Evolutionary conservation across 139 green algal genomes (phyloP), one percentile per base, ranked within the genome.

Genomic region (Coelastrella sp.): DNA sequence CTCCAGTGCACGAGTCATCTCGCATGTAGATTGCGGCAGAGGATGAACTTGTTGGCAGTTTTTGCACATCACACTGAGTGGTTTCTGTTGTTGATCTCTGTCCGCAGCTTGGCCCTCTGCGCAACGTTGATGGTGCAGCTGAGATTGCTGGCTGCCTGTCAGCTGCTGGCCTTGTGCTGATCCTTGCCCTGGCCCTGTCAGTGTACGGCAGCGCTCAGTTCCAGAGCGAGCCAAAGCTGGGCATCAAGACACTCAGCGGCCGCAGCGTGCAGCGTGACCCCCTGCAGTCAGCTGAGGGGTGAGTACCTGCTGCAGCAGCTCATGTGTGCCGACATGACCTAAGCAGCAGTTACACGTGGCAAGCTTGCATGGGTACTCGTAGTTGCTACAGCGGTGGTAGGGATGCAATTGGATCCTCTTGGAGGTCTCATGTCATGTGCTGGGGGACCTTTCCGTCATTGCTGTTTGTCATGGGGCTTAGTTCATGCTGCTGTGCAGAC

Each of bases 221-320:
- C 96, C 96, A 99, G 95, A 81, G 91, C 17, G 89, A 96, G 16
- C 88, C 94, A 19, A 73, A 86, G 65, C 59, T 98, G 4, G 95
- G 96, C 81, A 92, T 97, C n/a, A 99, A 99, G 96, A 99, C 98
- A 4, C 95, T 99, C 60, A 97, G 96, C 59, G 97, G 97, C 91
- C 94, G 97, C 89, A 92, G 92, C 64, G 89, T 99, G 11, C 64
- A 92, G n/a, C 65, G 85, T 10, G 97, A 99, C 92, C 93, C 95
- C 23, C 95, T 98, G 76, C 96, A 98, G 94, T 94, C 92, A 81
- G 83, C 94, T 58, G 93, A 98, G 20, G 96, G 95, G 93, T 96
- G 84, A 92, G 94, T 57, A 3, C 16, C 5, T 20, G 3, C 16
- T n/a, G 16, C 23, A 90, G 61, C 20, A 32, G n/a, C 32, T 0